Evolutionary conservation across 129 eudicot species (phyloP).

Genomic region (Pittosporum tobira): DNA sequence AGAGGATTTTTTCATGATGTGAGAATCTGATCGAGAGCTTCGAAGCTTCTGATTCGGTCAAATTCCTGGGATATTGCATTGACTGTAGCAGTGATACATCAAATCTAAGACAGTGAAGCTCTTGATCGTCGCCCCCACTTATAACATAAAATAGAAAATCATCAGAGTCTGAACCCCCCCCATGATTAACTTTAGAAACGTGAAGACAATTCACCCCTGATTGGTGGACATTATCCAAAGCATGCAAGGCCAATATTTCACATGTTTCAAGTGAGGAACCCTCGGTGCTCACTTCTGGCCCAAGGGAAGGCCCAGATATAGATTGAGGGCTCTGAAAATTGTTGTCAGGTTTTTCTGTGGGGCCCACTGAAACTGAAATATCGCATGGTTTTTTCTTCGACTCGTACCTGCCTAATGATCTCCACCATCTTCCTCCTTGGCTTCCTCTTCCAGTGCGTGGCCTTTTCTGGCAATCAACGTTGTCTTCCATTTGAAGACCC

Average conservation of each 20-base stretch:
- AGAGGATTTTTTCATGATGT: conserved; percentile 32
- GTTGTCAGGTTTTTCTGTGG: conserved; percentile 7
- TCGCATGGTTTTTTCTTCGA: conserved; percentile 22
- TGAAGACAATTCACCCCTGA: conserved; percentile 91
- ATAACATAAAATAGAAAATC: conserved; percentile 38
- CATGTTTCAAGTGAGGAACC: conserved; percentile 27
- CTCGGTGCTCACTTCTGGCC: conserved; percentile 14
- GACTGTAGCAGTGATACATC: conserved; percentile 19
- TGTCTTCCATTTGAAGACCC: conserved; percentile 40
- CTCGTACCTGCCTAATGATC: conserved; percentile 32
- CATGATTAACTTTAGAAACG: conserved; percentile 37
- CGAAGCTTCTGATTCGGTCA: conserved; percentile 12
- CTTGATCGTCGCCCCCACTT: conserved; percentile 98
- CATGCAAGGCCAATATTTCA: conserved; percentile 38
- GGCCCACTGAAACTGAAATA: conserved; percentile 12
- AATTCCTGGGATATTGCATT: conserved; percentile 9
- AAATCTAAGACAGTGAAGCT: conserved; percentile 51
- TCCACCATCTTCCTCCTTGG: conserved; percentile 96
- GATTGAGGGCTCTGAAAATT: conserved; percentile 12
- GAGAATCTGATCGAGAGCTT: conserved; percentile 32
- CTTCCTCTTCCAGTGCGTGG: conserved; percentile 99
- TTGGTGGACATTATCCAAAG: conserved; percentile 63
- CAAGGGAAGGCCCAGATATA: conserved; percentile 5
- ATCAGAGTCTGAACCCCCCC: conserved; percentile 17
- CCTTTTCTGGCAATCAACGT: conserved; percentile 54